A percentile compares a stretch with the other conserved stretches of the same genome.
phyloP scores from a whole-genome alignment of 441 rosid species.

The Raphanus hybrid region DNA sequence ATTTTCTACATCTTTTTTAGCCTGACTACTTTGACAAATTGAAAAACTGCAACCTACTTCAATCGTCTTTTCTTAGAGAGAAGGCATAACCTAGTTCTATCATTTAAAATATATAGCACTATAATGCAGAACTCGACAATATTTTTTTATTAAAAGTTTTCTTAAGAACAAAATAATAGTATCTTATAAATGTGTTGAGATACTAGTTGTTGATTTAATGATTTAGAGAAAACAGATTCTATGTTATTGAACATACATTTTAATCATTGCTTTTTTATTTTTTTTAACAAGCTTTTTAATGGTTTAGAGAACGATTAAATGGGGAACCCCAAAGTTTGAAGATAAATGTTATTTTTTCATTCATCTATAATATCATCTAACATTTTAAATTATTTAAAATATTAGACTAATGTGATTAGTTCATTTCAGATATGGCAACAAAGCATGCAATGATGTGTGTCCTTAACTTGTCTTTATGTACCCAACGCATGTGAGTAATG shows the following conservation, averaged over 20 bases:
- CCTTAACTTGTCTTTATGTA: conserved; percentile 32
- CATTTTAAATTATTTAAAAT: not conserved
- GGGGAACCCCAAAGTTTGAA: not conserved
- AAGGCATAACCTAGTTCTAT: too few relatives aligned
- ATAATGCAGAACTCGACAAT: too few relatives aligned
- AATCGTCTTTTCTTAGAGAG: too few relatives aligned
- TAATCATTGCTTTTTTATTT: not conserved
- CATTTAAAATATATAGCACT: too few relatives aligned
- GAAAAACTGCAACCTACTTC: not conserved
- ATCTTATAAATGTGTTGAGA: too few relatives aligned
- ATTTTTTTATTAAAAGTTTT: too few relatives aligned
- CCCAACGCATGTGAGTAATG: conserved; percentile 42
- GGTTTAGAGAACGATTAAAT: not conserved
- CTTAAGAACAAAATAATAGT: too few relatives aligned
- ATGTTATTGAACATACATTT: not conserved
- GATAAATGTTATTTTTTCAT: not conserved
- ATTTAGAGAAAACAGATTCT: too few relatives aligned
- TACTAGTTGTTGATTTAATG: not conserved
- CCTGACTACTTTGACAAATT: conserved; percentile 23
- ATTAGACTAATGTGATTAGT: not conserved
- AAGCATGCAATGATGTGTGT: conserved; percentile 21
- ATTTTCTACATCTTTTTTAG: conserved; percentile 9
- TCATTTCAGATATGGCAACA: conserved; percentile 25
- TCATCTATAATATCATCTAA: not conserved
- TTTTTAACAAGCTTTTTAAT: not conserved